Percentiles rank a stretch among this genome's conserved stretches.
Conservation (phyloP, 1,284 basidiomycete genomes). For the Malassezia furfur region DNA sequence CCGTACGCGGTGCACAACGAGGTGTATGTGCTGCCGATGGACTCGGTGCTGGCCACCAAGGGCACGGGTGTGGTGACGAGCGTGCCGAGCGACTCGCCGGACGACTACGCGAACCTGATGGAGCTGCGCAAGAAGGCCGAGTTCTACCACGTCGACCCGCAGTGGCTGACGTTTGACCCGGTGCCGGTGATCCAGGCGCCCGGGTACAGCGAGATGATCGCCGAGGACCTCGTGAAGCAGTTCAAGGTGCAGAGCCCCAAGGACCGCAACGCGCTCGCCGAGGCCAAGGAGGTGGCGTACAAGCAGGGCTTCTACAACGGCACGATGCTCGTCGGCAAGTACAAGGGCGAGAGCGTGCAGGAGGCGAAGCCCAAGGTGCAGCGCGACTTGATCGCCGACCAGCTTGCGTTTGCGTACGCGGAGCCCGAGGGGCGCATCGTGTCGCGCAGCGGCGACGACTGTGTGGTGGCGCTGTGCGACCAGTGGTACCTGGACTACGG, state of each 20-base stretch:
- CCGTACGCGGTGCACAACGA: slow-evolving; percentile 73
- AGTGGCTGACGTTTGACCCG: slow-evolving; percentile 77
- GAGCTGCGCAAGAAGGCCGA: slow-evolving; percentile 95
- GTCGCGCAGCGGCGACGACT: slow-evolving; percentile 83
- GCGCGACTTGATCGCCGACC: slow-evolving; percentile 68
- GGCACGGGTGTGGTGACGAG: slow-evolving; percentile 98
- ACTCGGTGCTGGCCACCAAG: slow-evolving; percentile 87
- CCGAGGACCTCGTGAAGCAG: slow-evolving; percentile 74
- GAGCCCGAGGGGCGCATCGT: slow-evolving; percentile 90
- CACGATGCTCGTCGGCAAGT: slow-evolving; percentile 78
- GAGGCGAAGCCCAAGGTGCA: slow-evolving; percentile 85
- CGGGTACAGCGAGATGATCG: slow-evolving; percentile 82
- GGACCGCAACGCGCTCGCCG: slow-evolving; percentile 69
- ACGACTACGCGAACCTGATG: slow-evolving; percentile 82
- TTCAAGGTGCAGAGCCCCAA: slow-evolving; percentile 94
- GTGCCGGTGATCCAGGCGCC: slow-evolving; percentile 80
- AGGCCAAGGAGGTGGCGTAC: slow-evolving; percentile 95
- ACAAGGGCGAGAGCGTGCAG: slow-evolving; percentile 74
- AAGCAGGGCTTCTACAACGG: slow-evolving; percentile 97
- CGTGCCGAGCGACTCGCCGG: slow-evolving; percentile 94
- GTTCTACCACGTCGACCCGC: slow-evolving; percentile 86
- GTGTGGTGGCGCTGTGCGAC: slow-evolving; percentile 93
- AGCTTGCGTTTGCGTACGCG: slow-evolving; percentile 78
- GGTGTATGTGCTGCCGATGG: slow-evolving; percentile 96
- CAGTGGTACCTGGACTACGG: slow-evolving; percentile 99